Conservation (phyloP, 495 filamentous ascomycete genomes). For the Platismatia glauca region DNA sequence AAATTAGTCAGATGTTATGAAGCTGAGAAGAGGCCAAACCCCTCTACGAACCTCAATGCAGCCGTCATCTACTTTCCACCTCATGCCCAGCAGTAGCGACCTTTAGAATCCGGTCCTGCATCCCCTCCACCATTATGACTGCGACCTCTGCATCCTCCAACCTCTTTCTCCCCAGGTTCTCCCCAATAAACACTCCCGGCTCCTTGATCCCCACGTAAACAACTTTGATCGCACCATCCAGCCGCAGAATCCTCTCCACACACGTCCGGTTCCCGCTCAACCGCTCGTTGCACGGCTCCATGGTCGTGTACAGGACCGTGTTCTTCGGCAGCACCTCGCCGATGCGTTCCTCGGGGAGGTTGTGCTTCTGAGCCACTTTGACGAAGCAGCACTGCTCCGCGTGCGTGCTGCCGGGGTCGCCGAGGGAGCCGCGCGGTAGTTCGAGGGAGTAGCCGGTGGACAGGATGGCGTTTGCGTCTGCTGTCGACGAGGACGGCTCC, state of each 20-base stretch:
- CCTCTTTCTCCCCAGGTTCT: conserved; percentile 23
- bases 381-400: conserved; percentile 39
- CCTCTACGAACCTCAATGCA: background rate
- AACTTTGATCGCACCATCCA: conserved; percentile 24
- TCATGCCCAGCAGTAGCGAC: conserved; percentile 29
- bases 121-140: conserved; percentile 23
- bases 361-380: conserved; percentile 35
- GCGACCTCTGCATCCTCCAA: conserved; percentile 26
- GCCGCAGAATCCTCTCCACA: conserved; percentile 27
- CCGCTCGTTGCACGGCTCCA: conserved; percentile 33
- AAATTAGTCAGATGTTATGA: too few species aligned
- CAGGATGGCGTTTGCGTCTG: conserved; percentile 21
- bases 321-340: conserved; percentile 32
- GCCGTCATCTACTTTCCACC: background rate
- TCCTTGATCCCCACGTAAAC: conserved; percentile 31
- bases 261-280: conserved; percentile 29
- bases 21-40: too few species aligned
- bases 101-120: conserved; percentile 24
- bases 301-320: conserved; percentile 32
- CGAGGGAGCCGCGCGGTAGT: conserved; percentile 28
- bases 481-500: conserved; percentile 30
- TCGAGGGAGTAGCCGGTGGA: conserved; percentile 31
- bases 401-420: conserved; percentile 35
- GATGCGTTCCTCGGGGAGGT: conserved; percentile 33
- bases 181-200: conserved; percentile 28